A percentile compares a stretch with the other conserved stretches of the same genome.
Evolutionary conservation across 371 early-diverging fungal genomes (phyloP).

Genomic region (Rhizopus microsporus): DNA sequence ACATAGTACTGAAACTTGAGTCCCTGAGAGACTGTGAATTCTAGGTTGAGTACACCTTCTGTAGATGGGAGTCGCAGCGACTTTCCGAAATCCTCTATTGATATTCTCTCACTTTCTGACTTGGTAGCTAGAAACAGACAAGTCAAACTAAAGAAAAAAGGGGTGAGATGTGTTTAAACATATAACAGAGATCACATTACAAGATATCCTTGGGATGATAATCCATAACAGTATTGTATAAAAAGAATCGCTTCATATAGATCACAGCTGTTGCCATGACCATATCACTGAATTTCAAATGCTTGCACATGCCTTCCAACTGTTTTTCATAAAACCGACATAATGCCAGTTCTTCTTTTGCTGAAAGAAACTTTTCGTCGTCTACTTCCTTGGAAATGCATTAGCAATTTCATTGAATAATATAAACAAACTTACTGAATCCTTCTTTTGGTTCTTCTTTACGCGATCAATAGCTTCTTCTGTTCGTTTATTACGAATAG

Average conservation of each 20-base stretch:
- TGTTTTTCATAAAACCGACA: conserved; percentile 53
- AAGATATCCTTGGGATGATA: conserved; percentile 85
- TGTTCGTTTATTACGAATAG: conserved; percentile 64
- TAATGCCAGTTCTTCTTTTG: conserved; percentile 53
- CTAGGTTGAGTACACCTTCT: conserved; percentile 56
- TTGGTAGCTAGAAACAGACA: conserved; percentile 89
- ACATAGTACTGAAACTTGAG: conserved; percentile 83
- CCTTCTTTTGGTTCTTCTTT: conserved; percentile 53
- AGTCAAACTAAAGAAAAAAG: conserved; percentile 59
- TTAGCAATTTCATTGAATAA: no score
- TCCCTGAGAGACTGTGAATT: conserved; percentile 80
- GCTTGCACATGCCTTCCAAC: conserved; percentile 33
- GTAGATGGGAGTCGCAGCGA: conserved; percentile 35
- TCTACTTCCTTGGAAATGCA: background rate
- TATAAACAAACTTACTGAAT: conserved; percentile 31
- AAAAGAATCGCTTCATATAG: conserved; percentile 90
- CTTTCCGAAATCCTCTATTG: conserved; percentile 74
- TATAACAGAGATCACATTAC: conserved; percentile 33
- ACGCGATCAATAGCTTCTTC: conserved; percentile 61
- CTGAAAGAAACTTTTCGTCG: conserved; percentile 47
- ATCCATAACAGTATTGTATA: conserved; percentile 86
- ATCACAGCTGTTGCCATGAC: conserved; percentile 79
- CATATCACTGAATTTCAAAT: conserved; percentile 20
- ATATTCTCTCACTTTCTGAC: conserved; percentile 76
- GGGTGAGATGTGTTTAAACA: background rate